Evolutionary conservation across 2,329 filamentous ascomycete species (phyloP).

Genomic region (Raffaelea deltoideospora): DNA sequence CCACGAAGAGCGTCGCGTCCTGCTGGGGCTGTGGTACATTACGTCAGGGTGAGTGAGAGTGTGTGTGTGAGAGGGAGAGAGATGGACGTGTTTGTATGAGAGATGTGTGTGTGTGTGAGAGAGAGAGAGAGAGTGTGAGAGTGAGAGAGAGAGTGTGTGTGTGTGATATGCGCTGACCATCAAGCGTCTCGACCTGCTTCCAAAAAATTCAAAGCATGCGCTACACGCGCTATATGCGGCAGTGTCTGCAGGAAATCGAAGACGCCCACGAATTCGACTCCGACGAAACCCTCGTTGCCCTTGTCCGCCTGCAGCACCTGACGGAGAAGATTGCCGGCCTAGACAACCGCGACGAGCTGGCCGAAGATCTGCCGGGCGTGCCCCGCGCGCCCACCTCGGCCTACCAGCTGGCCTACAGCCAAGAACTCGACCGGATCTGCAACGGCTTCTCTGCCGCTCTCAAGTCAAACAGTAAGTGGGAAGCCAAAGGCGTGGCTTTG

Average conservation of each 20-base stretch:
- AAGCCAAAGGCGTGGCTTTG: too few relatives aligned
- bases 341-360: conserved; percentile 19
- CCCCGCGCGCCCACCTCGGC: conserved; percentile 26
- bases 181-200: conserved; percentile 26
- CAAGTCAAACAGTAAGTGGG: conserved; percentile 22
- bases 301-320: conserved; percentile 34
- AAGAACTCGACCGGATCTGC: conserved; percentile 28
- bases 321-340: conserved; percentile 32
- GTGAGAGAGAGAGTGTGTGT: conserved; percentile 18
- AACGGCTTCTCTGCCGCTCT: conserved; percentile 20
- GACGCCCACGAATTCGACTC: conserved; percentile 26
- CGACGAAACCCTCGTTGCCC: conserved; percentile 28
- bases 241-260: conserved; percentile 31
- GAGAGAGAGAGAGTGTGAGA: too few relatives aligned
- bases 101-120: too few relatives aligned
- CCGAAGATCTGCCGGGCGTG: conserved; percentile 18
- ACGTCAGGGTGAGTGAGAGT: conserved; percentile 28
- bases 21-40: conserved; percentile 39
- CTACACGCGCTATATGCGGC: conserved; percentile 36
- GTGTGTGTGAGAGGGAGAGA: neutral
- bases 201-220: conserved; percentile 30
- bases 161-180: neutral
- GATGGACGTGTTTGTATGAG: too few relatives aligned
- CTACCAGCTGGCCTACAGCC: conserved; percentile 27
- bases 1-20: conserved; percentile 34